Evolutionary conservation across 441 rosid genomes (phyloP).

Genomic region (Aleurites moluccanus): DNA sequence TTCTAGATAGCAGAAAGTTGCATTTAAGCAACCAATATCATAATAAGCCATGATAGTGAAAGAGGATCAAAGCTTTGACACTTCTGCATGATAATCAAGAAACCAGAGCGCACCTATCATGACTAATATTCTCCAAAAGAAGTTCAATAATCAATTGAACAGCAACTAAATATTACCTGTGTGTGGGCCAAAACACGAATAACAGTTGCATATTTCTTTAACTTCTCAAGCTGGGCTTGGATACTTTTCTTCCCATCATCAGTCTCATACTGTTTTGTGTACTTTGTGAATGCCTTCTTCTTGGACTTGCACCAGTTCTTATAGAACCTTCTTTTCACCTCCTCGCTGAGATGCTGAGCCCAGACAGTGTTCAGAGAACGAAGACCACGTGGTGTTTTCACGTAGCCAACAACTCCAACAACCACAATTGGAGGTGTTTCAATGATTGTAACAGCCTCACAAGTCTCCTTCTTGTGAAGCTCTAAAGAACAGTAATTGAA

Average conservation of each 20-base stretch:
- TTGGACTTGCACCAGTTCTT: slow-evolving; percentile 94
- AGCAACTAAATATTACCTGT: slow-evolving; percentile 44
- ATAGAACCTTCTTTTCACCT: slow-evolving; percentile 79
- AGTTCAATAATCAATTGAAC: too few species aligned
- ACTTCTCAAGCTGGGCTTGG: slow-evolving; percentile 69
- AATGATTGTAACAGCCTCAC: too few species aligned
- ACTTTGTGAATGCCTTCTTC: slow-evolving; percentile 85
- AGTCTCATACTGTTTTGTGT: slow-evolving; percentile 56
- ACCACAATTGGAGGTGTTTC: too few species aligned
- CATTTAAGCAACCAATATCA: not conserved
- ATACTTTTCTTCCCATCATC: slow-evolving; percentile 79
- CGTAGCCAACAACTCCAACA: slow-evolving; percentile 85
- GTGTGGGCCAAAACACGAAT: slow-evolving; percentile 89
- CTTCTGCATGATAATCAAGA: not conserved
- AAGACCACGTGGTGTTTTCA: slow-evolving; percentile 82
- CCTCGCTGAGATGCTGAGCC: slow-evolving; percentile 97
- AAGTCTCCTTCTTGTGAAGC: too few species aligned
- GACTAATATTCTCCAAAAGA: not conserved
- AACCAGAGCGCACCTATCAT: not conserved
- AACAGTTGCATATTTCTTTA: slow-evolving; percentile 78
- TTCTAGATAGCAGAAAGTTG: not conserved
- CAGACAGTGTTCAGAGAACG: slow-evolving; percentile 80
- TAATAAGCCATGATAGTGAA: not conserved
- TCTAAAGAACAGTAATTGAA: too few species aligned
- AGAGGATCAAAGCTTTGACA: not conserved